Conservation (phyloP, 139 green algal species). For the Deuterostichococcus epilithicus region DNA sequence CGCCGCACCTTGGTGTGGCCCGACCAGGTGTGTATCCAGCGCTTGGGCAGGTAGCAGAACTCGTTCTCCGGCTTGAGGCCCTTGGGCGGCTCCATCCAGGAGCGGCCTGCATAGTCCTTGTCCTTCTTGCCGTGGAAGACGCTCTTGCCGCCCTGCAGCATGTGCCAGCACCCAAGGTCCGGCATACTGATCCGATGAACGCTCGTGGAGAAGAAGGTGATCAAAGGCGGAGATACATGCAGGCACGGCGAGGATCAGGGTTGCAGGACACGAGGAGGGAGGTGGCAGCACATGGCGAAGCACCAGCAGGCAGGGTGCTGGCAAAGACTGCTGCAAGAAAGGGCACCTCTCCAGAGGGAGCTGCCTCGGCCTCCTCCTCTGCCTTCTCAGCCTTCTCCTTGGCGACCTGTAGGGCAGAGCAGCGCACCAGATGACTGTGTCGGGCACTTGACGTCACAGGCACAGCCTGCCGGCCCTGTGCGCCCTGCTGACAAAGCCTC, state of each 20-base stretch:
- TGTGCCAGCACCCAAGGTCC: not conserved
- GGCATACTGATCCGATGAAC: not conserved
- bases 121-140: slow-evolving; percentile 50
- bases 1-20: slow-evolving; percentile 80
- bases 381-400: slow-evolving; percentile 51
- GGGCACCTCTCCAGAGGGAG: no score
- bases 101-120: slow-evolving; percentile 23
- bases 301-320: slow-evolving; percentile 37
- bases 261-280: no score
- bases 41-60: slow-evolving; percentile 89
- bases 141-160: slow-evolving; percentile 28
- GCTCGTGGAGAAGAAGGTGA: no score
- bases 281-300: no score
- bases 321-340: no score
- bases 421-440: no score
- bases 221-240: no score
- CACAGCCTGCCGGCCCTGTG: no score
- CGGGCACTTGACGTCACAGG: no score
- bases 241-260: no score
- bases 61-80: slow-evolving; percentile 55
- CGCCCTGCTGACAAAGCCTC: no score
- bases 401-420: slow-evolving; percentile 10
- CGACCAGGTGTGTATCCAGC: slow-evolving; percentile 85
- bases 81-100: slow-evolving; percentile 67
- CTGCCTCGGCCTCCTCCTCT: slow-evolving; percentile 35